phyloP scores from a whole-genome alignment of 495 filamentous ascomycete genomes.

The Parachaetomium inaequale region DNA sequence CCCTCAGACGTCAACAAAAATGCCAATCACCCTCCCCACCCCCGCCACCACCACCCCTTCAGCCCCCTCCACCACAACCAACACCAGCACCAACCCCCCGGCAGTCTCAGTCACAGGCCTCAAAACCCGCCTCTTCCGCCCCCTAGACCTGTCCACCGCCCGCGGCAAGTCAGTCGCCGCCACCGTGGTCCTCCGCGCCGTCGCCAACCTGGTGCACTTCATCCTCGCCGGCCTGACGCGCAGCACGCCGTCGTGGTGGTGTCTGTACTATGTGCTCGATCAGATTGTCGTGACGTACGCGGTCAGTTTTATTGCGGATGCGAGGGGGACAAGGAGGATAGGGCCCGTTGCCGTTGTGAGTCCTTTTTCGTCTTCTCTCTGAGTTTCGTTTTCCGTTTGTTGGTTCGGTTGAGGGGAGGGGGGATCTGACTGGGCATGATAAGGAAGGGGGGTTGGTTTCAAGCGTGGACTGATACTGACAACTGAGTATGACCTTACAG shows the following conservation, averaged over 20 bases:
- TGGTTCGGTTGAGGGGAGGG: too few species aligned
- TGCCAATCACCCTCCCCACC: conserved; percentile 8
- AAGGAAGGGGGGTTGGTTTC: too few species aligned
- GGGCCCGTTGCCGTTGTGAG: background rate
- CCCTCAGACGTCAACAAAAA: background rate
- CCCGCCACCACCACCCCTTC: background rate
- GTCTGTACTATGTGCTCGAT: background rate
- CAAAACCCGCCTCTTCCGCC: background rate
- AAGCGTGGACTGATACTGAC: too few species aligned
- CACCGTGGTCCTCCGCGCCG: background rate
- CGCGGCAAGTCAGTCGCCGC: background rate
- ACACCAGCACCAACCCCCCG: background rate
- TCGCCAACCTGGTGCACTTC: background rate
- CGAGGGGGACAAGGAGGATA: background rate
- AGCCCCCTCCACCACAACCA: background rate
- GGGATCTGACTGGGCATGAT: too few species aligned
- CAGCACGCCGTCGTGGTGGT: background rate
- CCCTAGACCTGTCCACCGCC: background rate
- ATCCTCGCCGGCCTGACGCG: background rate
- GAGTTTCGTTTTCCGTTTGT: background rate
- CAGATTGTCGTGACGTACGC: conserved; percentile 3
- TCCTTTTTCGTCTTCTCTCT: background rate
- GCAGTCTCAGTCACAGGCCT: background rate
- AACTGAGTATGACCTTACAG: too few species aligned
- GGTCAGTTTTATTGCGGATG: background rate